Percentiles rank a stretch among this genome's conserved stretches.
Evolutionary conservation across 108 stramenopile species (phyloP).

Genomic region (Cyclostephanos invisitatus): DNA sequence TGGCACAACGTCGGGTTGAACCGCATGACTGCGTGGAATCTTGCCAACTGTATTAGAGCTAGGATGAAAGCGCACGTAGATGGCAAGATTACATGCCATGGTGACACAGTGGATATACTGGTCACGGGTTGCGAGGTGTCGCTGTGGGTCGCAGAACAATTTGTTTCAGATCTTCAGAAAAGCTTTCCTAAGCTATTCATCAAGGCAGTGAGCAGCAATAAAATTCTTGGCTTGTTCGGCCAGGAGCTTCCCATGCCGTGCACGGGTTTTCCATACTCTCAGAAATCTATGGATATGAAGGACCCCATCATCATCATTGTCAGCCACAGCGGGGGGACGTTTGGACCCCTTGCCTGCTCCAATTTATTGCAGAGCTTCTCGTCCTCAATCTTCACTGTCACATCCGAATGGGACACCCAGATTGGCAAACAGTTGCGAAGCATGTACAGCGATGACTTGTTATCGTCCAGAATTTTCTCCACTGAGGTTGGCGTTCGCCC

Average conservation of each 20-base stretch:
- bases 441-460: conserved; percentile 52
- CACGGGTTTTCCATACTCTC: conserved; percentile 42
- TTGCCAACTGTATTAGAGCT: conserved; percentile 44
- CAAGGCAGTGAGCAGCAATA: conserved; percentile 52
- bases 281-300: conserved; percentile 49
- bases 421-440: conserved; percentile 51
- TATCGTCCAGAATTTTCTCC: conserved; percentile 47
- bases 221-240: conserved; percentile 60
- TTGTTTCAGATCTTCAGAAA: conserved; percentile 55
- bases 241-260: conserved; percentile 54
- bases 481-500: conserved; percentile 53
- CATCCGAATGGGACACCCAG: conserved; percentile 55
- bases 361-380: conserved; percentile 53
- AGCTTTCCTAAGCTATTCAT: conserved; percentile 57
- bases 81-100: conserved; percentile 35
- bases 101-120: conserved; percentile 49
- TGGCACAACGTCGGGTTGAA: conserved; percentile 48
- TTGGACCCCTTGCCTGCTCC: conserved; percentile 48
- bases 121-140: conserved; percentile 63
- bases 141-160: conserved; percentile 71
- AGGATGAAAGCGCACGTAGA: conserved; percentile 44
- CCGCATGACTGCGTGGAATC: conserved; percentile 57
- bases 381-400: conserved; percentile 50
- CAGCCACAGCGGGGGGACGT: conserved; percentile 50
- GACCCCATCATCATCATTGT: conserved; percentile 57